Evolutionary conservation across 2,329 filamentous ascomycete genomes (phyloP).

Genomic region (Gaeumannomyces tritici): DNA sequence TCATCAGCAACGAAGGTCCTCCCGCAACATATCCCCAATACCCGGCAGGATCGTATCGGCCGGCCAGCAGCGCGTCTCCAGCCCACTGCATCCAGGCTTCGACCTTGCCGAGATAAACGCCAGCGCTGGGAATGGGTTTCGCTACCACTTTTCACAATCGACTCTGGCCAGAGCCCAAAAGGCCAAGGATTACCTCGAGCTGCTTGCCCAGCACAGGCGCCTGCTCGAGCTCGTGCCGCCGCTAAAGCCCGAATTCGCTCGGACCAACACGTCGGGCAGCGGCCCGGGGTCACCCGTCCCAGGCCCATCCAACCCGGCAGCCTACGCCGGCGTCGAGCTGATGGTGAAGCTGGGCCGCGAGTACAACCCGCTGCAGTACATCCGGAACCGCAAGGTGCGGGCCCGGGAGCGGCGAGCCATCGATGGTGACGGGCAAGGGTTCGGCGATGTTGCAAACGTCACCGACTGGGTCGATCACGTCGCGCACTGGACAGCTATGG

Average conservation of each 20-base stretch:
- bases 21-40: conserved; percentile 51
- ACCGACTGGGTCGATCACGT: conserved; percentile 69
- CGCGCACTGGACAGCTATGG: conserved; percentile 33
- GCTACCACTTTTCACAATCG: conserved; percentile 64
- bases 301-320: conserved; percentile 2
- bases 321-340: conserved; percentile 17
- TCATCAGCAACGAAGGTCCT: conserved; percentile 59
- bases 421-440: conserved; percentile 66
- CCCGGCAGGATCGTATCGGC: conserved; percentile 1
- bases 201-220: conserved; percentile 75
- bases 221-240: conserved; percentile 73
- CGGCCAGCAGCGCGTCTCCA: conserved; percentile 29
- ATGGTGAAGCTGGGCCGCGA: conserved; percentile 47
- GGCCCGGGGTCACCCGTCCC: conserved; percentile 27
- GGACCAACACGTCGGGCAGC: conserved; percentile 28
- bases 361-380: conserved; percentile 89
- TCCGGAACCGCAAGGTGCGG: conserved; percentile 81
- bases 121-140: conserved; percentile 34
- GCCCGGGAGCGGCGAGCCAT: conserved; percentile 67
- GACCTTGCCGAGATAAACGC: conserved; percentile 20
- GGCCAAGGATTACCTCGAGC: conserved; percentile 75
- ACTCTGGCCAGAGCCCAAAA: conserved; percentile 77
- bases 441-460: conserved; percentile 63
- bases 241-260: conserved; percentile 38
- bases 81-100: conserved; percentile 23